Evolutionary conservation across 495 filamentous ascomycete genomes (phyloP).

Genomic region (Xylaria flabelliformis): DNA sequence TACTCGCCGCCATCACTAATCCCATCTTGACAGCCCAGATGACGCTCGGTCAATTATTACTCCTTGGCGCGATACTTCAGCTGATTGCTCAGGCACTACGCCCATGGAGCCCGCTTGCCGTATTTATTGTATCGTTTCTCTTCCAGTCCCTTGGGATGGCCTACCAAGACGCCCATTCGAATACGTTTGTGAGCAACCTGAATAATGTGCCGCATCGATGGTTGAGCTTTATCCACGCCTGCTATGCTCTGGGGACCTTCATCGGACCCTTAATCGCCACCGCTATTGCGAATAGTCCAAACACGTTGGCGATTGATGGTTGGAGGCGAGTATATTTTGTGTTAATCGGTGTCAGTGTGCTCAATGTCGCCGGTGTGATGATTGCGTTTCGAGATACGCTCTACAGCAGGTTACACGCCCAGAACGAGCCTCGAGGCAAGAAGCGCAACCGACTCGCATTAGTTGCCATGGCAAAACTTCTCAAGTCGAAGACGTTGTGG

Average conservation of each 20-base stretch:
- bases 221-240: conserved; percentile 63
- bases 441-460: conserved; percentile 29
- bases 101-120: conserved; percentile 53
- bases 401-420: conserved; percentile 25
- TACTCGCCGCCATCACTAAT: conserved; percentile 55
- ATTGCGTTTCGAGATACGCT: conserved; percentile 47
- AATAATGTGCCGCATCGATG: conserved; percentile 57
- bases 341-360: conserved; percentile 47
- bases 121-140: conserved; percentile 58
- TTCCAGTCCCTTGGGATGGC: conserved; percentile 57
- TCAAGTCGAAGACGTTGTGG: conserved; percentile 48
- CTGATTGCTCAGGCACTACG: conserved; percentile 54
- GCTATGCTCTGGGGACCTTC: conserved; percentile 60
- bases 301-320: conserved; percentile 27
- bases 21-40: conserved; percentile 53
- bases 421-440: conserved; percentile 12
- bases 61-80: conserved; percentile 57
- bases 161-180: conserved; percentile 61
- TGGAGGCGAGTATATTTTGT: conserved; percentile 57
- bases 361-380: conserved; percentile 47
- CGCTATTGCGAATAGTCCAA: conserved; percentile 46
- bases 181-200: conserved; percentile 56
- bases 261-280: conserved; percentile 59
- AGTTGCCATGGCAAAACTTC: conserved; percentile 35
- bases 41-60: conserved; percentile 54